Base-by-base conservation (phyloP, 495 filamentous ascomycete genomes). In the Neurospora terricola region DNA sequence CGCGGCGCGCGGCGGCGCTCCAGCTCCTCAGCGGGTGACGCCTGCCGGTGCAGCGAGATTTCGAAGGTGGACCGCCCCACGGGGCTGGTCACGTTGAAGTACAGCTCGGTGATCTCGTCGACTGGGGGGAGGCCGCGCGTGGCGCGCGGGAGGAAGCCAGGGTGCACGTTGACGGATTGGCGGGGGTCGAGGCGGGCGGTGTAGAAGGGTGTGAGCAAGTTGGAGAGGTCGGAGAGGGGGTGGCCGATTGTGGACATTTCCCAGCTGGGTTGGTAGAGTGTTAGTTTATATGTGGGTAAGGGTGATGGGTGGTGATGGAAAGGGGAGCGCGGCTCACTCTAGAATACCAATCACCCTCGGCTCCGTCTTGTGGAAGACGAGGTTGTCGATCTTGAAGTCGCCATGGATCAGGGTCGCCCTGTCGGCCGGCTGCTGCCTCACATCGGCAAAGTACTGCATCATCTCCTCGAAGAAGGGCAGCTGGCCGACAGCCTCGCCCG, bases 361-460 rank as follows among this genome's bases (percentile, higher is more conserved):
- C 81, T 96, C 93, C 0, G 90, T 94, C 82, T 91, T 90, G 82
- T 97, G 93, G 80, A 95, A 99, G 62, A 99, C 91, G 73, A 98
- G 83, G 77, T 99, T 99, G 81, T 99, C 96, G 78, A 99, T 95
- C 83, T 99, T 99, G 84, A 95, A 99, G 77, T 99, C 96, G 36
- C 96, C 96, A 77, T 99, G 96, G 36, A 99, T 90, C 27, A 97
- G 85, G 3, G 90, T 91, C 30, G 88, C 90, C 54, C 92, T 85
- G 77, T 98, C 94, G 38, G 84, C 86, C 3, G 96, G 94, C 79
- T 96, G 93, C 38, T 83, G 86, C 73, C 83, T 81, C 72, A 88
- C 83, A 81, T 91, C 85, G 43, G 77, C 80, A 77, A 98, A 97
- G 83, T 95, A 97, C 3, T 78, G 79, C 72, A 95, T 87, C 83